These are phyloP conservation scores for Termitomyces sp. DNA, from an alignment of 768 basidiomycete genomes.

Conservation along the genomic window DNA sequence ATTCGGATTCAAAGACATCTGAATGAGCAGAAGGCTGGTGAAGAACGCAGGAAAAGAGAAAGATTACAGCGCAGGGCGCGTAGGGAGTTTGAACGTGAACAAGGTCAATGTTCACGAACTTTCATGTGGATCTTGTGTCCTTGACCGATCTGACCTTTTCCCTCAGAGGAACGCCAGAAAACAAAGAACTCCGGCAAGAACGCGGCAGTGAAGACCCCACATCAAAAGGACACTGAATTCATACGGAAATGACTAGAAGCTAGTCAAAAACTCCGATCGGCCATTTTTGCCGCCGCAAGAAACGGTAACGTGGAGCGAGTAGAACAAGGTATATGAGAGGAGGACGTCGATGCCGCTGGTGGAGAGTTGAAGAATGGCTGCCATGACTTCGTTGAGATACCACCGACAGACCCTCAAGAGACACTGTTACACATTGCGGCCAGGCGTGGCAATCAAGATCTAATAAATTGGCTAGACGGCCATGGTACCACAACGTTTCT, in stretches of 20 bases:
- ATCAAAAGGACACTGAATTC: slow-evolving; percentile 45
- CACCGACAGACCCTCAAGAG: slow-evolving; percentile 53
- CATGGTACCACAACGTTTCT: slow-evolving; percentile 47
- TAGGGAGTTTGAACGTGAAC: slow-evolving; percentile 45
- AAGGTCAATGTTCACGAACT: slow-evolving; percentile 8
- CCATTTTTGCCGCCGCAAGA: slow-evolving; percentile 63
- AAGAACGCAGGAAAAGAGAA: slow-evolving; percentile 46
- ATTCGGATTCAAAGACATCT: slow-evolving; percentile 42
- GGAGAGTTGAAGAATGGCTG: slow-evolving; percentile 60
- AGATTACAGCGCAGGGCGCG: slow-evolving; percentile 41
- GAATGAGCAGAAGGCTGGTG: slow-evolving; percentile 52
- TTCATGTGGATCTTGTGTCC: neutral
- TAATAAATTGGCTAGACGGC: slow-evolving; percentile 66
- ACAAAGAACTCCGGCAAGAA: slow-evolving; percentile 50
- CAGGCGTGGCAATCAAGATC: slow-evolving; percentile 44
- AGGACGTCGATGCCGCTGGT: slow-evolving; percentile 64
- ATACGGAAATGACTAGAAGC: slow-evolving; percentile 41
- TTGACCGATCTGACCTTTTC: neutral
- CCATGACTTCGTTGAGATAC: slow-evolving; percentile 39
- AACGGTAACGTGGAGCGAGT: slow-evolving; percentile 45
- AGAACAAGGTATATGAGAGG: slow-evolving; percentile 64
- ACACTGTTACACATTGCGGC: slow-evolving; percentile 69
- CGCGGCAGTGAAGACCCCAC: slow-evolving; percentile 43
- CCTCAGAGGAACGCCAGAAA: slow-evolving; percentile 52
- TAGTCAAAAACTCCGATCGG: slow-evolving; percentile 52